A percentile compares a stretch with the other conserved stretches of the same genome.
Evolutionary conservation across 306 rosid species (phyloP).

Genomic region (Pyrus pyrifolia): DNA sequence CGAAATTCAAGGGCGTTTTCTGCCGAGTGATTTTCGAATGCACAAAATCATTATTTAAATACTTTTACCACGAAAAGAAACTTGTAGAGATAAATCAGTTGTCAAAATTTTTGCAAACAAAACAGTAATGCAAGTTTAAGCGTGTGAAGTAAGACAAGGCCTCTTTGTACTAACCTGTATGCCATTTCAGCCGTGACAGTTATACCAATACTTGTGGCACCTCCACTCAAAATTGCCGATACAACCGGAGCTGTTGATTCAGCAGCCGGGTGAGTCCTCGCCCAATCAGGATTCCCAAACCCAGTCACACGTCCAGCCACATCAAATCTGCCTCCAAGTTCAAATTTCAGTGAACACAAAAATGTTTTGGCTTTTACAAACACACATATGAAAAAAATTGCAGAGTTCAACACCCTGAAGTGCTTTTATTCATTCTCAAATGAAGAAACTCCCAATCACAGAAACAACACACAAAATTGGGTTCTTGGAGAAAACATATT

Average conservation of each 20-base stretch:
- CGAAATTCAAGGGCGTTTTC: not conserved
- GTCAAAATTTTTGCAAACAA: too few species aligned
- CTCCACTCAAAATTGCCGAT: conserved; percentile 48
- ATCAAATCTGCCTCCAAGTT: conserved; percentile 54
- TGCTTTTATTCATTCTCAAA: not conserved
- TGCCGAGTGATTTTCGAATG: not conserved
- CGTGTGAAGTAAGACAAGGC: too few species aligned
- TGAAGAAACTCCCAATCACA: not conserved
- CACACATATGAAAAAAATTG: not conserved
- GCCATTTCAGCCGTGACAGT: conserved; percentile 56
- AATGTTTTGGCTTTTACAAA: not conserved
- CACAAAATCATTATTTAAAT: fast-evolving
- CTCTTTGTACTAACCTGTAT: conserved; percentile 31
- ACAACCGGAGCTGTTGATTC: conserved; percentile 67
- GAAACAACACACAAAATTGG: not conserved
- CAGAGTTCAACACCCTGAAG: not conserved
- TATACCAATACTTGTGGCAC: conserved; percentile 78
- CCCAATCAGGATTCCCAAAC: conserved; percentile 94
- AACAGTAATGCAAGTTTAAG: too few species aligned
- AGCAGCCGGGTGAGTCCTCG: conserved; percentile 75
- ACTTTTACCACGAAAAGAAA: not conserved
- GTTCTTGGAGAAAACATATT: not conserved
- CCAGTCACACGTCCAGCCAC: conserved; percentile 72
- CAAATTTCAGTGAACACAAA: not conserved
- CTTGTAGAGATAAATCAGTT: too few species aligned